These are phyloP conservation scores for Clavariopsis aquatica DNA, from an alignment of 495 filamentous ascomycete species.

Conservation along the genomic window DNA sequence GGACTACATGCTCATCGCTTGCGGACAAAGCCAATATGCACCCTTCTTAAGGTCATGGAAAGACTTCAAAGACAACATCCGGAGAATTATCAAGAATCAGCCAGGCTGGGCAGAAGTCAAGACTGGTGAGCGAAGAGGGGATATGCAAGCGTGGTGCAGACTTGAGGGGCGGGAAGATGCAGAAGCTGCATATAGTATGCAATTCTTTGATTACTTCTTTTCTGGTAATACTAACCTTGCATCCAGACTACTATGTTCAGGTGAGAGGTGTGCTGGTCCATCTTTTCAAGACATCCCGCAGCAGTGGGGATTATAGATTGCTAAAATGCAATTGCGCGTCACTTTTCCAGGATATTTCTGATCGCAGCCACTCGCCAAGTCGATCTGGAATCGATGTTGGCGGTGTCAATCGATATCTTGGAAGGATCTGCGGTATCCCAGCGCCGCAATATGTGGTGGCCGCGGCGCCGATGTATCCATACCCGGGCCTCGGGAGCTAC, in stretches of 20 bases:
- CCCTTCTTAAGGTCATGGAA: slow-evolving; percentile 26
- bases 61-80: slow-evolving; percentile 34
- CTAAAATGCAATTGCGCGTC: slow-evolving; percentile 25
- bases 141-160: slow-evolving; percentile 29
- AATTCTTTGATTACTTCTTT: neutral
- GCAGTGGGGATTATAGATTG: slow-evolving; percentile 8
- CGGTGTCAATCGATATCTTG: slow-evolving; percentile 8
- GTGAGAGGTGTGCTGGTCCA: slow-evolving; percentile 17
- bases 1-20: slow-evolving; percentile 25
- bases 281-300: slow-evolving; percentile 21
- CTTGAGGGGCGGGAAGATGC: slow-evolving; percentile 22
- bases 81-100: slow-evolving; percentile 16
- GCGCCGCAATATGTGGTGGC: slow-evolving; percentile 2
- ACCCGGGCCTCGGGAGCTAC: slow-evolving; percentile 16
- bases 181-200: slow-evolving; percentile 29
- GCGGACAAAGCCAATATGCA: slow-evolving; percentile 6
- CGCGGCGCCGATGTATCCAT: slow-evolving; percentile 14
- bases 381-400: slow-evolving; percentile 21
- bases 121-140: slow-evolving; percentile 2
- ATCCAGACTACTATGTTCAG: slow-evolving; percentile 12
- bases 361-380: slow-evolving; percentile 19
- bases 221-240: slow-evolving; percentile 1
- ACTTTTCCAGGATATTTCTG: slow-evolving; percentile 15
- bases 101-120: slow-evolving; percentile 34
- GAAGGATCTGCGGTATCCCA: neutral